These are phyloP conservation scores for Zymoseptoria ardabiliae DNA, from an alignment of 2,329 filamentous ascomycete genomes.

Conservation along the genomic window DNA sequence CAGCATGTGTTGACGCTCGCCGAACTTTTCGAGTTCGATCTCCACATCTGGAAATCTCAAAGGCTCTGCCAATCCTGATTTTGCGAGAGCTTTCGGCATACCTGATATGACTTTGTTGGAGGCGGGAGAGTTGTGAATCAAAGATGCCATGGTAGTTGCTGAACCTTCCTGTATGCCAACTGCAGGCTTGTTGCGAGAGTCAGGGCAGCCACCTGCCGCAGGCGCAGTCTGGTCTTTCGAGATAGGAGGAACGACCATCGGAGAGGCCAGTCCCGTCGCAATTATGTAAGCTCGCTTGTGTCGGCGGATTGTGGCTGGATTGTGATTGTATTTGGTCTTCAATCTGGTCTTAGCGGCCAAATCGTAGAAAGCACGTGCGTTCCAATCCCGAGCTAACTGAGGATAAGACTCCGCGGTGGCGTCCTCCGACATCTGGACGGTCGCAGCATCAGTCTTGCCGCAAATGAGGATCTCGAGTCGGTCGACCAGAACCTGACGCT, in stretches of 20 bases:
- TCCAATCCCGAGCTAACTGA: background rate
- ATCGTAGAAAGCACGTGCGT: background rate
- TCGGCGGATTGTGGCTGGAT: background rate
- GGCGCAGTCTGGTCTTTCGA: background rate
- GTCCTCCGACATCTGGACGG: background rate
- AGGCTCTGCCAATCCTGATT: background rate
- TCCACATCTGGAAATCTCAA: background rate
- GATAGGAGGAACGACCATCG: background rate
- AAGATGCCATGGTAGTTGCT: background rate
- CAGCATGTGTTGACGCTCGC: background rate
- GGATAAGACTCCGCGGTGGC: background rate
- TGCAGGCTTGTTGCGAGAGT: background rate
- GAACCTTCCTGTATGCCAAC: background rate
- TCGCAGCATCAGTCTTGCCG: background rate
- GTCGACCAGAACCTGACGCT: background rate
- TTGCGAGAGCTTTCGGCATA: background rate
- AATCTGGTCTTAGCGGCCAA: background rate
- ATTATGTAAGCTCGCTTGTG: background rate
- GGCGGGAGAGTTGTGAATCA: background rate
- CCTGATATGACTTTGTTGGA: background rate
- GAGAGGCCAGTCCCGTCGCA: background rate
- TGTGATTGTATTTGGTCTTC: background rate
- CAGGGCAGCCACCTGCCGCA: too few relatives aligned
- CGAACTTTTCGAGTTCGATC: background rate
- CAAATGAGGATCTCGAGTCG: background rate